Percentiles rank a stretch among this genome's conserved stretches.
These are phyloP conservation scores for Cercophora samala DNA, from an alignment of 495 filamentous ascomycete species.

Conservation along the genomic window DNA sequence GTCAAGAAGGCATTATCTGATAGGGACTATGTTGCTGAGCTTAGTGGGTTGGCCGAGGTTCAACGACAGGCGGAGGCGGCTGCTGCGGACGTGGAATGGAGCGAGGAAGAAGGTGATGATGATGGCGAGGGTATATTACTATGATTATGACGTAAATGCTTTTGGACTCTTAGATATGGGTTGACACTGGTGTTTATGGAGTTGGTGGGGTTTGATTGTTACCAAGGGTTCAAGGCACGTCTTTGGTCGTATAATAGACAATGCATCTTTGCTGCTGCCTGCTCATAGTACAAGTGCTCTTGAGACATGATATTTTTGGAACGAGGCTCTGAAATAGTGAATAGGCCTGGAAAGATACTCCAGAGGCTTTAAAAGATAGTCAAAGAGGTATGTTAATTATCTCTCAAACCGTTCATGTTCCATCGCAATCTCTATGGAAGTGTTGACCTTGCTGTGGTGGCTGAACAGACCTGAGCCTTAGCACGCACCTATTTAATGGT, in stretches of 20 bases:
- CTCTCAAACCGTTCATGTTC: too few relatives aligned
- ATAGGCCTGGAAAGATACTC: too few relatives aligned
- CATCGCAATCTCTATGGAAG: too few relatives aligned
- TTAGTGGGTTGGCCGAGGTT: conserved; percentile 89
- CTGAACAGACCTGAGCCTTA: too few relatives aligned
- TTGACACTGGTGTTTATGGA: not conserved
- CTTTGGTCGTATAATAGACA: not conserved
- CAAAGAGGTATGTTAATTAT: too few relatives aligned
- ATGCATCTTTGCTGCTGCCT: not conserved
- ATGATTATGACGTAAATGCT: conserved; percentile 11
- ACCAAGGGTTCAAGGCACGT: not conserved
- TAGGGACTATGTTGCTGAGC: conserved; percentile 80
- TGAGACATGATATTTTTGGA: too few relatives aligned
- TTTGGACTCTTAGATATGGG: not conserved
- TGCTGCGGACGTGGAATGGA: conserved; percentile 44
- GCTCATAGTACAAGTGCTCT: too few relatives aligned
- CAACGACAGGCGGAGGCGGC: conserved; percentile 70
- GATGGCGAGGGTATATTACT: conserved; percentile 44
- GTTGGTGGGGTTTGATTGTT: not conserved
- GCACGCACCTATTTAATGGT: too few relatives aligned
- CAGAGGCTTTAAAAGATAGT: too few relatives aligned
- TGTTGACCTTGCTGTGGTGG: too few relatives aligned
- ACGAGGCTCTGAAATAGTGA: too few relatives aligned
- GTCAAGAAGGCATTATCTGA: conserved; percentile 82
- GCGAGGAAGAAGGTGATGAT: conserved; percentile 43